phyloP scores from a whole-genome alignment of 345 rosid species.

The sweet orange (Citrus sinensis) region DVS_A1.0 CM039163.1:51151501-51152000 shows the following conservation, averaged over 20 bases:
- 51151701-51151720: conserved; percentile 10
- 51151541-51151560: background rate
- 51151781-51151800: background rate
- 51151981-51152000: background rate
- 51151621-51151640: background rate
- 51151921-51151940: background rate
- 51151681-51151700: background rate
- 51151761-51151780: background rate
- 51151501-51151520: too few species aligned
- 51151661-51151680: background rate
- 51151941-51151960: background rate
- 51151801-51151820: background rate
- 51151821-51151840: conserved; percentile 4
- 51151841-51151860: conserved; percentile 73
- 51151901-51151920: conserved; percentile 75
- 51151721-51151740: background rate
- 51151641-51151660: background rate
- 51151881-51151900: conserved; percentile 92
- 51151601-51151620: background rate
- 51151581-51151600: background rate
- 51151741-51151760: background rate
- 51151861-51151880: conserved; percentile 78
- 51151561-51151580: background rate
- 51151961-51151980: background rate
- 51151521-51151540: too few species aligned